A percentile compares a stretch with the other conserved stretches of the same genome.
phyloP scores from a whole-genome alignment of 371 early-diverging fungal genomes.

The Basidiobolus meristosporus region DNA sequence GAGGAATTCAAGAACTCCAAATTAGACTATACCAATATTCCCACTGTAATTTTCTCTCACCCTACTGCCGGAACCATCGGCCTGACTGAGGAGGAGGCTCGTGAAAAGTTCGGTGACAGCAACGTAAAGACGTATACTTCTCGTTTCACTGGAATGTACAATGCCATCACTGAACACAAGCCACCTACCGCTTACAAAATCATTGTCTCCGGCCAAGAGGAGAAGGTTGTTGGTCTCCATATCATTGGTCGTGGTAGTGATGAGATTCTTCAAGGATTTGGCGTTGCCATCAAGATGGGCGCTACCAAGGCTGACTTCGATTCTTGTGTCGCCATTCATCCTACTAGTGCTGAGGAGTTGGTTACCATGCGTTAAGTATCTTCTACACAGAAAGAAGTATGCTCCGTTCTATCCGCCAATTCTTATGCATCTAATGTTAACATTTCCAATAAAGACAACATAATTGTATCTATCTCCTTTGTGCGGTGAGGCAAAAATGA shows the following conservation, averaged over 20 bases:
- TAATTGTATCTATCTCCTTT: too few species aligned
- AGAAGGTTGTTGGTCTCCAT: slow-evolving; percentile 93
- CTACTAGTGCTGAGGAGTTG: slow-evolving; percentile 90
- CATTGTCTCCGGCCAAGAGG: slow-evolving; percentile 62
- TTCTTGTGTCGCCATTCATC: slow-evolving; percentile 93
- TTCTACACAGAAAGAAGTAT: too few species aligned
- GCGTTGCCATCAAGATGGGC: slow-evolving; percentile 74
- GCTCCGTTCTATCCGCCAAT: too few species aligned
- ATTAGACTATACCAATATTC: slow-evolving; percentile 84
- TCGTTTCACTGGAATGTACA: slow-evolving; percentile 83
- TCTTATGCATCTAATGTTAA: too few species aligned
- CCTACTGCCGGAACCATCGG: slow-evolving; percentile 84
- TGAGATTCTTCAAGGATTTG: slow-evolving; percentile 93
- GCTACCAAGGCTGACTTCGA: slow-evolving; percentile 93
- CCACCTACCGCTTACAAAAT: slow-evolving; percentile 79
- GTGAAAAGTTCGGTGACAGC: slow-evolving; percentile 46
- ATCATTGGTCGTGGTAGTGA: slow-evolving; percentile 82
- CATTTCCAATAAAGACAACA: too few species aligned
- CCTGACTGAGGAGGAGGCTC: slow-evolving; percentile 69
- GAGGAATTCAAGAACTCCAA: slow-evolving; percentile 37
- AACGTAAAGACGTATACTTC: slow-evolving; percentile 70
- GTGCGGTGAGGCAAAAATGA: too few species aligned
- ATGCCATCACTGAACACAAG: slow-evolving; percentile 73
- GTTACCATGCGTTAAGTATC: slow-evolving; percentile 26
- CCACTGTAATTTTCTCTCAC: slow-evolving; percentile 93